These are phyloP conservation scores for Solanum phureja DNA, from an alignment of 257 asterid genomes.

Conservation along the genomic window DNA sequence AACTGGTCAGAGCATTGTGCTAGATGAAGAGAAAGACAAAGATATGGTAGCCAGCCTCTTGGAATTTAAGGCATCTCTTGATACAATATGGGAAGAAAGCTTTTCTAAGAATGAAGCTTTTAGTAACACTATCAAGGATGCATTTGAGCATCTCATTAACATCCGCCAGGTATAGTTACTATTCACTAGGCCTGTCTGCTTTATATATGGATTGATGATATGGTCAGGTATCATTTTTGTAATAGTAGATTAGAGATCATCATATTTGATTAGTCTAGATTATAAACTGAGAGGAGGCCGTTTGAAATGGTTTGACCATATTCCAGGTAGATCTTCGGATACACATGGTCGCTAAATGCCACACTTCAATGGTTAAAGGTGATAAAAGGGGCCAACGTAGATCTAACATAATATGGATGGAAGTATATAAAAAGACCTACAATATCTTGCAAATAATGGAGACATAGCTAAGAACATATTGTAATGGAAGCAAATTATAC, in stretches of 20 bases:
- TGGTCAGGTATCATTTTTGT: neutral
- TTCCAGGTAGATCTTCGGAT: neutral
- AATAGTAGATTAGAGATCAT: neutral
- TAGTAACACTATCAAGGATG: conserved; percentile 89
- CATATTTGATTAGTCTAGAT: neutral
- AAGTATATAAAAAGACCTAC: neutral
- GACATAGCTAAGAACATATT: neutral
- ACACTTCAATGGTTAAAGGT: neutral
- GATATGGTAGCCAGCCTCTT: conserved; percentile 86
- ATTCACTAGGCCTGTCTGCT: neutral
- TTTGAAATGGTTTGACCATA: neutral
- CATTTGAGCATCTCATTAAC: conserved; percentile 92
- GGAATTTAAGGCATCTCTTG: conserved; percentile 85
- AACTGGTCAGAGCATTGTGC: conserved; percentile 83
- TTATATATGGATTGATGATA: neutral
- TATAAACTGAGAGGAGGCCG: neutral
- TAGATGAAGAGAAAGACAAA: conserved; percentile 97
- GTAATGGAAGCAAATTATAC: neutral
- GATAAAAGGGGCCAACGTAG: neutral
- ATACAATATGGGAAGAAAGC: conserved; percentile 88
- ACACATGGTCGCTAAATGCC: neutral
- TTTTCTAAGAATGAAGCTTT: conserved; percentile 76
- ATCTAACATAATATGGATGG: neutral
- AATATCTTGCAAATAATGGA: neutral
- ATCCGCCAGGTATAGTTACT: conserved; percentile 69